Evolutionary conservation across 352 stramenopile species (phyloP), one percentile per base, ranked within the genome.

Genomic region (Phytopythium litorale): DNA sequence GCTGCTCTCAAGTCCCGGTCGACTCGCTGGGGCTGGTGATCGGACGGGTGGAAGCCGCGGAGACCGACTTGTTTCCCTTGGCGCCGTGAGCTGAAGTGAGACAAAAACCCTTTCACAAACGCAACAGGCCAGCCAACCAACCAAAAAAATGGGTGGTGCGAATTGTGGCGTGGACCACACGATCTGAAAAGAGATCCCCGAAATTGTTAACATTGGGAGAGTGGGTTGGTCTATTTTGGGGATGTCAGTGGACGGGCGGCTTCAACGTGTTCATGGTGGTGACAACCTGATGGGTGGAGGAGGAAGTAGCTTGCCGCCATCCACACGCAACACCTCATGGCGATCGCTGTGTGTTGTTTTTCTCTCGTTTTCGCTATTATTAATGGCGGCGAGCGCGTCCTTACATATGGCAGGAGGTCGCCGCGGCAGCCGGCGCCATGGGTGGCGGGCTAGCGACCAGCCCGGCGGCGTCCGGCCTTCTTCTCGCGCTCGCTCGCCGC

Each of bases 101-200:
- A 4, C 13, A 21, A 32, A 52, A 52, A 52, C 18, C 57, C 57
- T 63, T 63, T 63, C 57, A 63, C 28, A 60, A 53, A 5, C 51
- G 13, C 48, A 32, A 11, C 45, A 18, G 25, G 58, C 35, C 65
- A 56, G 58, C 66, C 49, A 19, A 43, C 46, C 46, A 52, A 52
- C 23, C 46, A 52, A 52, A 11, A 11, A 62, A 72, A 68, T 72
- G 65, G 68, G 51, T 72, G 65, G 65, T 61, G 56, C 50, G 32
- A 56, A 60, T 40, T n/a, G 57, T 66, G 33, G 45, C 23, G 65
- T 72, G 65, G 60, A 21, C 65, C 65, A 72, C 65, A 65, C 57
- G 37, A 67, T 7, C 18, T 45, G 28, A 62, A 45, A 21, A 21
- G n/a, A 28, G 15, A 5, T 37, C 7, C 23, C n/a, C n/a, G 15